Conservation (phyloP, 441 rosid species). For the Populus hybrid region DNA sequence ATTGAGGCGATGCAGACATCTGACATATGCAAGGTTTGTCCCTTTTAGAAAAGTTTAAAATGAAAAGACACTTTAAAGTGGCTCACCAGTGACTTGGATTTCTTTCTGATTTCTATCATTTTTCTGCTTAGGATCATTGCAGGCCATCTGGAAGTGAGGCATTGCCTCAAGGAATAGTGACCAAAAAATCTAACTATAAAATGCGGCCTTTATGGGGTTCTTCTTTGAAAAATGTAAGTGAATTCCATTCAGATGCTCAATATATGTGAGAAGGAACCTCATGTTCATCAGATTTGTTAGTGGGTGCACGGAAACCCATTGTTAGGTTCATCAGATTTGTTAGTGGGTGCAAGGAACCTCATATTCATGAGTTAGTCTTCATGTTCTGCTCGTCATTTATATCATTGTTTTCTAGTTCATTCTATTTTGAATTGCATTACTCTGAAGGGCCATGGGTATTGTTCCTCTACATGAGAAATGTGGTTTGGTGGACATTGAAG, state of each 20-base stretch:
- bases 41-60: not conserved
- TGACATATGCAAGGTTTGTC: constrained; percentile 56
- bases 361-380: not conserved
- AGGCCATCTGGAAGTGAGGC: constrained; percentile 57
- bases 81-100: not conserved
- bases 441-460: not conserved
- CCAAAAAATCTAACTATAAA: constrained; percentile 59
- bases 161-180: constrained; percentile 69
- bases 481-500: not conserved
- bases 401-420: not conserved
- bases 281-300: not conserved
- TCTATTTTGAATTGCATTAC: not conserved
- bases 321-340: not conserved
- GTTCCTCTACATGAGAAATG: not conserved
- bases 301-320: not conserved
- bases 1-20: constrained; percentile 30
- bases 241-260: not conserved
- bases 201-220: constrained; percentile 63
- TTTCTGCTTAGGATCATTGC: constrained; percentile 35
- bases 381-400: not conserved
- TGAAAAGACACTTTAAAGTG: not conserved
- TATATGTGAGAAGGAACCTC: not conserved
- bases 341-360: not conserved
- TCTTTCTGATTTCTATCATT: constrained; percentile 9
- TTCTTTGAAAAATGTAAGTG: constrained; percentile 36